phyloP scores from a whole-genome alignment of 306 rosid species.

The Lotus japonicus region DNA sequence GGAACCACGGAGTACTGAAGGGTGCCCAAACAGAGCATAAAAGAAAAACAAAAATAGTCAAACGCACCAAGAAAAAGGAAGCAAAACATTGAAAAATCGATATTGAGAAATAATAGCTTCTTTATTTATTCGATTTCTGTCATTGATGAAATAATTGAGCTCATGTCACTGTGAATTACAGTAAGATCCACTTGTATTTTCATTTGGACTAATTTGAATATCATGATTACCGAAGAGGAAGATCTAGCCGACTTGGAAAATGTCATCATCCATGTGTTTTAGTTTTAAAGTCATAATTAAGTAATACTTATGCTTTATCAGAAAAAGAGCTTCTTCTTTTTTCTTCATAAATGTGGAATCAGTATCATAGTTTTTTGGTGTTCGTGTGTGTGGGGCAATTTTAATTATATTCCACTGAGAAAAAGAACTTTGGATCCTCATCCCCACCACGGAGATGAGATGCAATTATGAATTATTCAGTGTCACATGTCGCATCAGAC shows the following conservation, averaged over 20 bases:
- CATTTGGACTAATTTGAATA: background rate
- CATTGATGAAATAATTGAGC: conserved; percentile 5
- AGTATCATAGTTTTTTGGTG: background rate
- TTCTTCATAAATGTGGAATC: background rate
- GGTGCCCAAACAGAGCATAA: conserved; percentile 10
- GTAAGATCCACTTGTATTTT: background rate
- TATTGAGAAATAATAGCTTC: background rate
- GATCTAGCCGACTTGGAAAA: background rate
- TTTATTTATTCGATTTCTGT: background rate
- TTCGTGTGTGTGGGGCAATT: conserved; percentile 11
- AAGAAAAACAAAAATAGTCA: background rate
- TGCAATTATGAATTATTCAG: conserved; percentile 27
- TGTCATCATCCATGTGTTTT: background rate
- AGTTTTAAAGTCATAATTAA: conserved; percentile 4
- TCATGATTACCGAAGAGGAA: conserved; percentile 11
- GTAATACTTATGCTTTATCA: background rate
- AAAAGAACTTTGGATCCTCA: background rate
- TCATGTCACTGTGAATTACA: background rate
- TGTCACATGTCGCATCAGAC: conserved; percentile 37
- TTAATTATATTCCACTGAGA: conserved; percentile 18
- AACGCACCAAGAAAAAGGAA: background rate
- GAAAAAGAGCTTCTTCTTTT: background rate
- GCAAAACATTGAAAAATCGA: background rate
- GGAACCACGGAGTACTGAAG: too few relatives aligned
- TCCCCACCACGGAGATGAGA: background rate